Base-by-base conservation (phyloP, 345 rosid species). In the Corchorus capsularis region DNA sequence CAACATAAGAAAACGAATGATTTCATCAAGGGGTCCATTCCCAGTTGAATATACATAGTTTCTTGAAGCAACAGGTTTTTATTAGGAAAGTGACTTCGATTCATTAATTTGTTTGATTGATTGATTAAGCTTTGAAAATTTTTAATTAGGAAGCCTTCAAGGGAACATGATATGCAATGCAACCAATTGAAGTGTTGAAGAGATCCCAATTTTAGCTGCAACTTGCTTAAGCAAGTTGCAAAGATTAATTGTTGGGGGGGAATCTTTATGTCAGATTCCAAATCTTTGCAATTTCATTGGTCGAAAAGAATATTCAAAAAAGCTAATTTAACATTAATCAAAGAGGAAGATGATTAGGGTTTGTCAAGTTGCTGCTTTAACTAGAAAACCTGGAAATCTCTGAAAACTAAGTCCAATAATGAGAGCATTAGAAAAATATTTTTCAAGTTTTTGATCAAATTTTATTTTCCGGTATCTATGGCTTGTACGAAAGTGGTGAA, bases 191-290 rank as follows among this genome's bases (percentile, higher is more conserved):
- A 27, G 27, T 27, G 27, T 27, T 27, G 27, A 27, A 27, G 27
- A 46, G 54, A 45, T 46, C 37, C n/a, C 2, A 50, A 8, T 43
- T 68, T 68, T 27, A 27, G 57, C 13, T 49, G 57, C 57, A 27
- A 68, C 57, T 27, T 68, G 43, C n/a, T n/a, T 15, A 15, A 27
- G 53, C 72, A 68, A 22, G 72, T 27, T 49, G 72, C 57, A 68
- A 8, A 68, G 56, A 27, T 27, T 27, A 27, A 49, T 15, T 49
- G 57, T 15, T 20, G 43, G 57, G 71, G 22, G 27, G 27, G 27
- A 27, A 68, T 49, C 56, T 27, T 27, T 49, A 8, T 19, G 20
- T 41, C n/a, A 49, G 72, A 68, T 68, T 49, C 72, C 57, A 49
- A 14, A 22, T 69, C 59, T 49, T 15, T 32, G 4, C 20, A 34